Evolutionary conservation across 345 rosid genomes (phyloP).

Genomic region (Capsella bursapastoris): DNA sequence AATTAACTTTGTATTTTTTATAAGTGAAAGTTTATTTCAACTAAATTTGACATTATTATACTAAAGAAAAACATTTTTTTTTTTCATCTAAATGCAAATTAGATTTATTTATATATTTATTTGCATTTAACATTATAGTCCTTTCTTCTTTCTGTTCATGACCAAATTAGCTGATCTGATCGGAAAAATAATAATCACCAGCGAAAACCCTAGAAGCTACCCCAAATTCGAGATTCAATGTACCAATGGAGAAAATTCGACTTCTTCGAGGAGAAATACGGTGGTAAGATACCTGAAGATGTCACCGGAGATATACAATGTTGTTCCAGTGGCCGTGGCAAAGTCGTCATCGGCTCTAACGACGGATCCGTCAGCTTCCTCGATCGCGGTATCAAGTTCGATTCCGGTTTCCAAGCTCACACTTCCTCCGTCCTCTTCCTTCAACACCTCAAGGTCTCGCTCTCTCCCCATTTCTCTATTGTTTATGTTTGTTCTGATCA

Average conservation of each 20-base stretch:
- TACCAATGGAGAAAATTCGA: conserved; percentile 98
- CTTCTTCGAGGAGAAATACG: conserved; percentile 96
- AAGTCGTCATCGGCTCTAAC: conserved; percentile 85
- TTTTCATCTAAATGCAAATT: too few relatives aligned
- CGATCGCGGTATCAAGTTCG: conserved; percentile 95
- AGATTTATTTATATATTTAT: too few relatives aligned
- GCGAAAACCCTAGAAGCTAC: conserved; percentile 22
- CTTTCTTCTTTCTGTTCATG: too few relatives aligned
- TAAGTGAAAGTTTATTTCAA: too few relatives aligned
- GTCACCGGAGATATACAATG: conserved; percentile 70
- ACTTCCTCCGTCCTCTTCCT: conserved; percentile 83
- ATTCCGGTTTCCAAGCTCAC: conserved; percentile 84
- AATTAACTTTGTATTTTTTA: too few relatives aligned
- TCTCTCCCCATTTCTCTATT: conserved; percentile 10
- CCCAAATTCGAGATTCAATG: conserved; percentile 47
- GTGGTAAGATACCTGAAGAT: conserved; percentile 91
- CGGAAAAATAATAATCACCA: not conserved
- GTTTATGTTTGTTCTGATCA: too few relatives aligned
- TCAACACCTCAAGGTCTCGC: conserved; percentile 85
- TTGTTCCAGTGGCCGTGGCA: conserved; percentile 97
- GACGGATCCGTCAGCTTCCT: conserved; percentile 83
- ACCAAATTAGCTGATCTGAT: conserved; percentile 11
- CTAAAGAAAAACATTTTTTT: too few relatives aligned
- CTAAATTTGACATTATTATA: too few relatives aligned
- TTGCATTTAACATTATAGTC: too few relatives aligned